Evolutionary conservation across 441 rosid genomes (phyloP), one percentile per base, ranked within the genome.

Genomic region (Populus tomentosa): DNA sequence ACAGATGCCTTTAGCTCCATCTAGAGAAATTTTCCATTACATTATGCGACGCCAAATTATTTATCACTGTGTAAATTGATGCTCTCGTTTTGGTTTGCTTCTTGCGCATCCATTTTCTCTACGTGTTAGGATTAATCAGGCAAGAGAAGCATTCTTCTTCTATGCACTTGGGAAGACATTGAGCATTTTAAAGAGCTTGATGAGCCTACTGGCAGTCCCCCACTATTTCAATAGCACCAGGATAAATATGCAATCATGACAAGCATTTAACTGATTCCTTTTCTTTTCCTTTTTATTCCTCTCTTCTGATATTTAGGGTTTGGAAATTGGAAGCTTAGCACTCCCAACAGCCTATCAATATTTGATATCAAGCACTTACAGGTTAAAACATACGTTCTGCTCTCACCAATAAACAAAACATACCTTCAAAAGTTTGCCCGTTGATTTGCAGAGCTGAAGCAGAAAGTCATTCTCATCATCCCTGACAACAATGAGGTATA

Each of bases 371-470:
- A 56, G 66, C 69, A 73, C 42, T 46, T 40, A 2, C 59, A 68
- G 50, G 36, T n/a, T 62, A n/a, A 62, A n/a, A 11, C 66, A 21
- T 2, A 21, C 11, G 23, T 62, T 62, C 23, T 10, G 28, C 26
- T n/a, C 66, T 62, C 23, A 7, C 13, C 66, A n/a, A 62, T 21
- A 18, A 62, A 32, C 20, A 46, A 79, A 68, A 82, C 75, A 71
- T 73, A 95, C 98, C 98, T 82, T 92, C 77, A 96, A 85, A 75
- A 94, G 89, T 86, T 94, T 92, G 76, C 98, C 99, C 0, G 90
- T 80, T 10, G 88, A 82, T 86, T 82, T 88, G 90, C 97, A 92
- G 26, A 94, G 88, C 91, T 94, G 97, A 80, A 90, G 78, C 62
- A 92, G 88, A 78, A 94, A 96, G 81, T 94, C 97, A 63, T 86